phyloP scores from a whole-genome alignment of 192 early-diverging fungal genomes.

The Podila clonocystis region DNA sequence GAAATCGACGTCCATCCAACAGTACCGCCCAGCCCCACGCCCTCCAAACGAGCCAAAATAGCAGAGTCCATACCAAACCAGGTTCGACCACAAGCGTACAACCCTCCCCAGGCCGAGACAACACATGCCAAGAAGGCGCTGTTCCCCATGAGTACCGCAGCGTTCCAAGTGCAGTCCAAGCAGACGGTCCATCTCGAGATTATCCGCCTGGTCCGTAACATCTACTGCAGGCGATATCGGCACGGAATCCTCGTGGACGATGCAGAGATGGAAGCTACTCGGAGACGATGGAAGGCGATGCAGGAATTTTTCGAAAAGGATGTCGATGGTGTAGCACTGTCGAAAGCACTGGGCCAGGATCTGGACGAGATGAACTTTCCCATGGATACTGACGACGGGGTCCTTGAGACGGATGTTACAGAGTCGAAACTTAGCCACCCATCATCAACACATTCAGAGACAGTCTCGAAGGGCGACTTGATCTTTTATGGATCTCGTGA shows the following conservation, averaged over 20 bases:
- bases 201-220: slow-evolving; percentile 45
- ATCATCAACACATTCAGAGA: not conserved
- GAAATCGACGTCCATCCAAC: not conserved
- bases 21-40: not conserved
- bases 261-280: slow-evolving; percentile 18
- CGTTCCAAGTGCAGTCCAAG: slow-evolving; percentile 25
- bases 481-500: slow-evolving; percentile 45
- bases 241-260: slow-evolving; percentile 13
- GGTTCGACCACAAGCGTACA: not conserved
- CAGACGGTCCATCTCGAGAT: slow-evolving; percentile 41
- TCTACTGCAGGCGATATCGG: slow-evolving; percentile 40
- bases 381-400: slow-evolving; percentile 11
- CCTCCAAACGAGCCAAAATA: not conserved
- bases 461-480: slow-evolving; percentile 19
- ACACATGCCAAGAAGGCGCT: slow-evolving; percentile 13
- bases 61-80: not conserved
- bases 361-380: slow-evolving; percentile 39
- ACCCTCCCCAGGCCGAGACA: not conserved
- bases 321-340: slow-evolving; percentile 9
- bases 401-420: not conserved
- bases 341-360: slow-evolving; percentile 11
- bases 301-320: slow-evolving; percentile 29
- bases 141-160: slow-evolving; percentile 36
- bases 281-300: slow-evolving; percentile 22
- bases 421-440: not conserved